These are phyloP conservation scores for Trichoderma arundinaceum DNA, from an alignment of 2,329 filamentous ascomycete species.

Conservation along the genomic window DNA sequence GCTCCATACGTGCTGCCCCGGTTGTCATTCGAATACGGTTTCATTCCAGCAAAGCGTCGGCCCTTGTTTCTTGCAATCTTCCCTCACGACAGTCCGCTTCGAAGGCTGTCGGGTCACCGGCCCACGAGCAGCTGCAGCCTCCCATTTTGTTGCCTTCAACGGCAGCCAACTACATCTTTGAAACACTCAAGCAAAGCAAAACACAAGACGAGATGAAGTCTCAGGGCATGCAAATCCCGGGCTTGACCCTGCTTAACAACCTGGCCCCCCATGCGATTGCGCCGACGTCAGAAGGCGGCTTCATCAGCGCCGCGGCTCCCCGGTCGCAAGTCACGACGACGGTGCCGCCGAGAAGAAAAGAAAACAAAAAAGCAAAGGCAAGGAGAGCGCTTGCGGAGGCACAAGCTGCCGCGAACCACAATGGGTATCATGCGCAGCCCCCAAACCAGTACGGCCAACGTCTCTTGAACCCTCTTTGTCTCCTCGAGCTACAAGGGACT, in stretches of 20 bases:
- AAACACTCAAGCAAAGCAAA: background rate
- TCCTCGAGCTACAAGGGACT: background rate
- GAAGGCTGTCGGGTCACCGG: background rate
- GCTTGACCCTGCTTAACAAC: slow-evolving; percentile 29
- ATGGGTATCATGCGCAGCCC: background rate
- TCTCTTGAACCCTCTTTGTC: background rate
- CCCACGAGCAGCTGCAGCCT: background rate
- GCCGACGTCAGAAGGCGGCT: slow-evolving; percentile 14
- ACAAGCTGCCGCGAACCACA: background rate
- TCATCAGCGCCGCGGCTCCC: slow-evolving; percentile 44
- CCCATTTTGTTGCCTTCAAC: slow-evolving; percentile 17
- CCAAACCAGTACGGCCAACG: background rate
- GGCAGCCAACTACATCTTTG: slow-evolving; percentile 6
- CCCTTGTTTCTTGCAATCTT: background rate
- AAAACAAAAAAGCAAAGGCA: slow-evolving; percentile 24
- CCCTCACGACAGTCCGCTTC: background rate
- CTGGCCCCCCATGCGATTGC: slow-evolving; percentile 22
- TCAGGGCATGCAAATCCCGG: slow-evolving; percentile 24
- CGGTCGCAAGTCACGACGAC: slow-evolving; percentile 37
- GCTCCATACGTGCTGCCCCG: background rate
- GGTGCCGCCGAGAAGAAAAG: slow-evolving; percentile 25
- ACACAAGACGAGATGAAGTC: background rate
- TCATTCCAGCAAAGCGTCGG: background rate
- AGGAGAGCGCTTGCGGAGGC: slow-evolving; percentile 6
- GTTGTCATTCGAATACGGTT: background rate